Conservation (phyloP, 179 eudicot species). For the Nepenthes alata region DNA sequence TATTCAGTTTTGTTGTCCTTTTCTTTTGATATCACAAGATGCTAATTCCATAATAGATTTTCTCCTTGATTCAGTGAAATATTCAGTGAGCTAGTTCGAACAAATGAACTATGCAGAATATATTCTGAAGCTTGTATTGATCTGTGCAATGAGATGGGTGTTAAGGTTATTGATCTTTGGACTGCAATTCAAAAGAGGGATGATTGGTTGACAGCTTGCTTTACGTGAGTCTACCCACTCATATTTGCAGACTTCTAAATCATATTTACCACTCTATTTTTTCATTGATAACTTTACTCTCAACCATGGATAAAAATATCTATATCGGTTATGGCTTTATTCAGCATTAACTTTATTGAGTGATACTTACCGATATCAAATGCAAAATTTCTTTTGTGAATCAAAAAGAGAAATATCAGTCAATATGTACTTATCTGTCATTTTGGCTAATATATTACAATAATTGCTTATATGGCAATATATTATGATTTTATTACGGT, state of each 20-base stretch:
- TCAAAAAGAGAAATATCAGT: no score
- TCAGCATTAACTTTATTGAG: no score
- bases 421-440: no score
- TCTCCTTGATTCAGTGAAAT: conserved; percentile 25
- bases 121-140: conserved; percentile 72
- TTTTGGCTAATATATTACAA: no score
- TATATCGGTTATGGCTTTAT: no score
- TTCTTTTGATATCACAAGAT: conserved; percentile 1
- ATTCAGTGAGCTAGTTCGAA: conserved; percentile 36
- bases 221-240: conserved; percentile 46
- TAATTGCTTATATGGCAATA: no score
- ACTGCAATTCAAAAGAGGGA: conserved; percentile 54
- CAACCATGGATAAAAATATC: no score
- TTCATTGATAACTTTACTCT: no score
- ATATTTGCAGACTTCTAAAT: not conserved
- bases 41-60: conserved; percentile 7
- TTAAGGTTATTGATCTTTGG: conserved; percentile 68
- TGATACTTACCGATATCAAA: no score
- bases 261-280: not conserved
- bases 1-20: conserved; percentile 1
- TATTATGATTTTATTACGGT: no score
- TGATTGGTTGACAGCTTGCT: conserved; percentile 61
- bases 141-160: conserved; percentile 53
- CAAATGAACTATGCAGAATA: conserved; percentile 47
- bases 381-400: no score